Evolutionary conservation across 148 eudicot genomes (phyloP), one percentile per base, ranked within the genome.

Genomic region (Dianthus caryophyllus): DNA sequence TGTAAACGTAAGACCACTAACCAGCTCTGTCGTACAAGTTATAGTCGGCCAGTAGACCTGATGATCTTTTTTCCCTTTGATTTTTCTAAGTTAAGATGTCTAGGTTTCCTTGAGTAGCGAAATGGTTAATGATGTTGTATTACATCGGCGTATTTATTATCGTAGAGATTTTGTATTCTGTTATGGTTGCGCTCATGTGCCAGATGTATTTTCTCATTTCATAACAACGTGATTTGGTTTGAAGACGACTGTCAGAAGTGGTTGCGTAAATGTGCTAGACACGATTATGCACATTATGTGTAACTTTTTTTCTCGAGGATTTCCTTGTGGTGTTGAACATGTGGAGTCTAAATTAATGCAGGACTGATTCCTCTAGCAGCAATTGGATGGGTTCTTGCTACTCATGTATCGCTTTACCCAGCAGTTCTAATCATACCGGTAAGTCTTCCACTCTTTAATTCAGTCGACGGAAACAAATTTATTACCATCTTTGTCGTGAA

Each of bases 341-440:
- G 11, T 59, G 71, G 38, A n/a, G 58, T 62, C 73, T 33, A 24
- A 41, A 25, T 73, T 67, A 27, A 71, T 68, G 71, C 87, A 94
- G 98, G 88, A 70, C 57, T 79, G 71, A 75, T 78, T 71, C 90
- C 98, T 25, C 73, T 94, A 76, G 92, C 98, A 68, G 96, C 98
- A 64, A 77, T 94, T 79, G 98, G 90, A 60, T 90, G 96, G 96
- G 88, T 84, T 60, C 57, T 94, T 47, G 87, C 97, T 22, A 85
- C 98, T 69, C 98, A 94, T 84, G 54, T 94, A 75, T 86, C 96
- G 66, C 88, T 94, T 65, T 94, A 94, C 81, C 98, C 97, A 44
- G 78, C 77, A 44, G 81, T 87, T 73, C 80, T 94, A 41, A 62
- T 84, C 29, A 77, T 94, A 66, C 98, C 98, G 77, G 98, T 94